Evolutionary conservation across 1,284 basidiomycete species (phyloP).

Genomic region (Rhodofomes roseus): DNA sequence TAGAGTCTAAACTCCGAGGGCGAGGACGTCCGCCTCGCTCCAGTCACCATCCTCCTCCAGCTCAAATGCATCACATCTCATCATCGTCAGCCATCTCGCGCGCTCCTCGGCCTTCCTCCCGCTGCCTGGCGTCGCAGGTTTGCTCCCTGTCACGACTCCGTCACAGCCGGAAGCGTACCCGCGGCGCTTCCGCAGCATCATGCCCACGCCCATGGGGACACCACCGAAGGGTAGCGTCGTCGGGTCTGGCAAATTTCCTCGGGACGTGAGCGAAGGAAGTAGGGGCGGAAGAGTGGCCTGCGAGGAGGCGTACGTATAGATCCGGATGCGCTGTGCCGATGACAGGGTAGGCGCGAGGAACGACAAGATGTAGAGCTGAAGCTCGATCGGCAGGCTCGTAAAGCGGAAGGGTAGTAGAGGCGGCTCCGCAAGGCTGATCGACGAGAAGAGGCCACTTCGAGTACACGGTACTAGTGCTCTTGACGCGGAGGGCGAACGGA

Average conservation of each 20-base stretch:
- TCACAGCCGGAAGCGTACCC: constrained; percentile 1
- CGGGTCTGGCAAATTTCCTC: constrained; percentile 32
- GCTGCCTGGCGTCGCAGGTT: constrained; percentile 32
- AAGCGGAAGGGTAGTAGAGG: constrained; percentile 32
- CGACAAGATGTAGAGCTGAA: constrained; percentile 56
- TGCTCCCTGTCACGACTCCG: constrained; percentile 27
- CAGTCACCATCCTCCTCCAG: constrained; percentile 19
- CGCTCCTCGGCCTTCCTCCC: constrained; percentile 41
- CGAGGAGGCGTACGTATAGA: constrained; percentile 54
- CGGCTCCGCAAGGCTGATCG: constrained; percentile 12
- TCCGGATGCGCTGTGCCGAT: constrained; percentile 47
- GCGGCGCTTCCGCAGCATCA: constrained; percentile 14
- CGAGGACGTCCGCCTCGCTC: neutral
- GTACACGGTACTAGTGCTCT: constrained; percentile 7
- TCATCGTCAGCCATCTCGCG: constrained; percentile 38
- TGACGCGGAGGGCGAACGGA: neutral
- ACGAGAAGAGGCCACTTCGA: constrained; percentile 12
- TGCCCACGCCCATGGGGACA: constrained; percentile 12
- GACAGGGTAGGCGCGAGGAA: constrained; percentile 58
- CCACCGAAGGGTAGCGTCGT: constrained; percentile 24
- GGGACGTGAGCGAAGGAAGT: constrained; percentile 28
- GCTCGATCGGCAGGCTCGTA: constrained; percentile 50
- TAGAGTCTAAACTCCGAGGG: neutral
- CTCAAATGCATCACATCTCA: constrained; percentile 49
- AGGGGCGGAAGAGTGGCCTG: constrained; percentile 51